Evolutionary conservation across 2,329 filamentous ascomycete species (phyloP).

Genomic region (Fusarium sp.): DNA sequence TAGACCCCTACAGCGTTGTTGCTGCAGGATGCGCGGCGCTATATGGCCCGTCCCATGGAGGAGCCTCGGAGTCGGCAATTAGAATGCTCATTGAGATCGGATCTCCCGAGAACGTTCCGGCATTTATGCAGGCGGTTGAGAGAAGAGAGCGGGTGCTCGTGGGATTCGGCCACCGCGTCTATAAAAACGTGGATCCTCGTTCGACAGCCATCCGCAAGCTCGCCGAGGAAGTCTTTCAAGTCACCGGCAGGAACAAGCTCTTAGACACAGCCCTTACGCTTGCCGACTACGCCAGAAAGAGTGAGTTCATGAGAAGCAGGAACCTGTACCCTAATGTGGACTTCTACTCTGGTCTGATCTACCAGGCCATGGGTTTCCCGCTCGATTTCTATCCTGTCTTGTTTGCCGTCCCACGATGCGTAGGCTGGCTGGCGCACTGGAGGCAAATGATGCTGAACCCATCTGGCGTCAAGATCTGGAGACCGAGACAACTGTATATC

Average conservation of each 20-base stretch:
- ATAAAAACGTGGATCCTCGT: slow-evolving; percentile 65
- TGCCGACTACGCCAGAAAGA: slow-evolving; percentile 57
- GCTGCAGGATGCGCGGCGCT: slow-evolving; percentile 63
- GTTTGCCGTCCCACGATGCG: slow-evolving; percentile 62
- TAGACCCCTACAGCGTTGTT: slow-evolving; percentile 66
- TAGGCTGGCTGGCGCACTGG: slow-evolving; percentile 64
- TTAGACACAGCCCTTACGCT: slow-evolving; percentile 61
- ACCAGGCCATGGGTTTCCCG: slow-evolving; percentile 64
- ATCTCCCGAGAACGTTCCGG: slow-evolving; percentile 60
- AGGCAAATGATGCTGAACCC: slow-evolving; percentile 61
- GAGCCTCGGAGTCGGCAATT: slow-evolving; percentile 68
- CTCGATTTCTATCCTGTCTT: slow-evolving; percentile 64
- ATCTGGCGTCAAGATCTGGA: slow-evolving; percentile 62
- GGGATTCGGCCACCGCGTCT: slow-evolving; percentile 66
- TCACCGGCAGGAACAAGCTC: slow-evolving; percentile 62
- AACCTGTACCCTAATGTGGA: slow-evolving; percentile 64
- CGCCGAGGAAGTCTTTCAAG: slow-evolving; percentile 61
- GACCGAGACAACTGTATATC: slow-evolving; percentile 60
- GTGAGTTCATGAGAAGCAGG: slow-evolving; percentile 60
- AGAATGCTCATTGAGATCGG: slow-evolving; percentile 64
- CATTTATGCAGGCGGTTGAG: slow-evolving; percentile 62
- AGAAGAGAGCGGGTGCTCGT: slow-evolving; percentile 62
- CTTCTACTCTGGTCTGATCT: slow-evolving; percentile 64
- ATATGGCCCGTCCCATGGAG: slow-evolving; percentile 68
- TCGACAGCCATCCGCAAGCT: slow-evolving; percentile 61